Evolutionary conservation across 441 rosid species (phyloP), one percentile per base, ranked within the genome.

Genomic region (Gossypium gossypioides): DNA sequence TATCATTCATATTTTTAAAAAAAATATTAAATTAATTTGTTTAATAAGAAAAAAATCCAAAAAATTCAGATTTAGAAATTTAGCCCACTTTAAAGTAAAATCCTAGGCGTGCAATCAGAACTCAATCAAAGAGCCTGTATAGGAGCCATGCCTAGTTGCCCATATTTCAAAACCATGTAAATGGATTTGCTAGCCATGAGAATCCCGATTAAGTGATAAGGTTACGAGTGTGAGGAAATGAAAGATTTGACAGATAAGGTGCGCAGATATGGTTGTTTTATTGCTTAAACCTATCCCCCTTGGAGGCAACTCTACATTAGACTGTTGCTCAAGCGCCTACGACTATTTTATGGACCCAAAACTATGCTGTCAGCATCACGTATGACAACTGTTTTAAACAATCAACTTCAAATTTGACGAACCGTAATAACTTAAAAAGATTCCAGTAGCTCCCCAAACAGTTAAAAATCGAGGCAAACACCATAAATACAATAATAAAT

Each of bases 381-480:
- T 24, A 59, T 13, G 64, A n/a, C 42, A 59, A 27, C 18, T 59
- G 42, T 25, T 37, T 37, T 59, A 29, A 56, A 56, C 61, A 56
- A 56, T 21, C 27, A 56, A 56, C 15, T 56, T 22, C 12, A 56
- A 55, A 29, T 60, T 81, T 52, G 78, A 80, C 24, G 46, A 56
- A 74, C 71, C 83, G 55, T 78, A 78, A 75, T 44, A 73, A 52
- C 76, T 73, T 24, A n/a, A 21, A 69, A 72, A 65, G 68, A 65
- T 57, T 57, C 77, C 63, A 73, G 59, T 56, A 61, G 72, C 76
- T 74, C 73, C 68, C 75, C 68, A 67, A 51, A 71, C 62, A 66
- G 80, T 76, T 55, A 59, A 74, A 42, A 21, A 69, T 34, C 48
- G 57, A 29, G 69, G 56, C 69, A 58, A 77, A 67, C 71, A 68